Conservation (phyloP, 2,329 filamentous ascomycete genomes). For the Aspergillus fumigatiaffinis region DNA sequence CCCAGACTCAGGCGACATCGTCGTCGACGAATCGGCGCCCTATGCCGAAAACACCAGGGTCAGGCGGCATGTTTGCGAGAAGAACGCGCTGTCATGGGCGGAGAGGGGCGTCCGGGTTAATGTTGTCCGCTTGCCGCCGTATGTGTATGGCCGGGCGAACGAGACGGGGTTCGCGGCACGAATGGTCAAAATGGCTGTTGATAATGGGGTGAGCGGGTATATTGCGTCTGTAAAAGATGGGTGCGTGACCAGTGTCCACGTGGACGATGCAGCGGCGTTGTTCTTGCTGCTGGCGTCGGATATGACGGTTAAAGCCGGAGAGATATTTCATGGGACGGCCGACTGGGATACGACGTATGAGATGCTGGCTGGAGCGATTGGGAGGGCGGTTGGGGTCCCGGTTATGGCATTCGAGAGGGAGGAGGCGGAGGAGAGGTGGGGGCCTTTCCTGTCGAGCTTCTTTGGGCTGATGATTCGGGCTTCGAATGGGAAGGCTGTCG, state of each 20-base stretch:
- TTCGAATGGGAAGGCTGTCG: no score
- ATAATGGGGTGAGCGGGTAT: conserved; percentile 30
- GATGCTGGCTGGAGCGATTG: no score
- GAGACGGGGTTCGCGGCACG: conserved; percentile 22
- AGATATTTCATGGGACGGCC: conserved; percentile 31
- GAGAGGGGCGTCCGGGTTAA: conserved; percentile 29
- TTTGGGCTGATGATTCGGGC: no score
- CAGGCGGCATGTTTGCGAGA: conserved; percentile 22
- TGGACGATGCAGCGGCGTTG: conserved; percentile 35
- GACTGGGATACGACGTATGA: no score
- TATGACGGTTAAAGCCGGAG: conserved; percentile 35
- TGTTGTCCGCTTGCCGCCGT: conserved; percentile 39
- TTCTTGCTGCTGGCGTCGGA: conserved; percentile 32
- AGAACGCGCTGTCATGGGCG: conserved; percentile 14
- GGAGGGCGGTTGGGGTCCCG: no score
- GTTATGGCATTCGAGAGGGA: no score
- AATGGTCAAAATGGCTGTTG: conserved; percentile 19
- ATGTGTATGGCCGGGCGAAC: conserved; percentile 32
- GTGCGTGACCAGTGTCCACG: conserved; percentile 38
- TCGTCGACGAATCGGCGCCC: conserved; percentile 24
- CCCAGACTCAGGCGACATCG: conserved; percentile 23
- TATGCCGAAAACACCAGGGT: conserved; percentile 12
- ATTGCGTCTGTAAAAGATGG: conserved; percentile 28
- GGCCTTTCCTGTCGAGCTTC: no score
- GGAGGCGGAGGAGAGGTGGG: no score